phyloP scores from a whole-genome alignment of 371 early-diverging fungal genomes.

The Lichtheimia hyalospora region DNA sequence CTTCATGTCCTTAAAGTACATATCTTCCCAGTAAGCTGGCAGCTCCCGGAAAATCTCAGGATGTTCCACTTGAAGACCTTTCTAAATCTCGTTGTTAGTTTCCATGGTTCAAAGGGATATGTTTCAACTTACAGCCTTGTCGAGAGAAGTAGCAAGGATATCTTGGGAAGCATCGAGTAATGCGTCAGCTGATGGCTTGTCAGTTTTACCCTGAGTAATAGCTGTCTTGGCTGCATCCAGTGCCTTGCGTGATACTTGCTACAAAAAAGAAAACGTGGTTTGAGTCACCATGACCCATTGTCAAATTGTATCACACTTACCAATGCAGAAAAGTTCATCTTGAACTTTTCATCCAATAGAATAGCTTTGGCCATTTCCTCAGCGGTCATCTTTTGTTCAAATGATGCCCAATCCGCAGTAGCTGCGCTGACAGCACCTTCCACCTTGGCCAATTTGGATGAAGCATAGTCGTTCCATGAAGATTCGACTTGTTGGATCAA shows the following conservation, averaged over 20 bases:
- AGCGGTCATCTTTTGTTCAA: conserved; percentile 53
- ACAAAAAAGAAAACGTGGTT: neutral
- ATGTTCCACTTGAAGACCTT: conserved; percentile 64
- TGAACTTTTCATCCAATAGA: conserved; percentile 69
- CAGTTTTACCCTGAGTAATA: conserved; percentile 39
- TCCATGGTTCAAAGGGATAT: neutral
- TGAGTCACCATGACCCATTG: too few species aligned
- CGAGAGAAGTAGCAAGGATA: conserved; percentile 58
- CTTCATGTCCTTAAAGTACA: conserved; percentile 97
- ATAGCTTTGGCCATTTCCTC: conserved; percentile 51
- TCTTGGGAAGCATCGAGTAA: conserved; percentile 56
- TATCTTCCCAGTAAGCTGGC: conserved; percentile 95
- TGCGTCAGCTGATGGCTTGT: conserved; percentile 42
- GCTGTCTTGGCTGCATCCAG: conserved; percentile 50
- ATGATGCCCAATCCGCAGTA: conserved; percentile 52
- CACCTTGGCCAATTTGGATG: conserved; percentile 55
- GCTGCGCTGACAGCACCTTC: conserved; percentile 37
- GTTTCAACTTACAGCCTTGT: conserved; percentile 42
- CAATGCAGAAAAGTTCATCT: conserved; percentile 68
- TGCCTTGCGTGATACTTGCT: conserved; percentile 50
- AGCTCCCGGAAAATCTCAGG: conserved; percentile 88
- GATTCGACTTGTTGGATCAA: conserved; percentile 55
- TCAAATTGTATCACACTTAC: conserved; percentile 22
- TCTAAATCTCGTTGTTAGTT: neutral
- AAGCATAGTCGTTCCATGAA: conserved; percentile 67